These are phyloP conservation scores for Cadophora sp. DNA, from an alignment of 2,329 filamentous ascomycete species.

Conservation along the genomic window DNA sequence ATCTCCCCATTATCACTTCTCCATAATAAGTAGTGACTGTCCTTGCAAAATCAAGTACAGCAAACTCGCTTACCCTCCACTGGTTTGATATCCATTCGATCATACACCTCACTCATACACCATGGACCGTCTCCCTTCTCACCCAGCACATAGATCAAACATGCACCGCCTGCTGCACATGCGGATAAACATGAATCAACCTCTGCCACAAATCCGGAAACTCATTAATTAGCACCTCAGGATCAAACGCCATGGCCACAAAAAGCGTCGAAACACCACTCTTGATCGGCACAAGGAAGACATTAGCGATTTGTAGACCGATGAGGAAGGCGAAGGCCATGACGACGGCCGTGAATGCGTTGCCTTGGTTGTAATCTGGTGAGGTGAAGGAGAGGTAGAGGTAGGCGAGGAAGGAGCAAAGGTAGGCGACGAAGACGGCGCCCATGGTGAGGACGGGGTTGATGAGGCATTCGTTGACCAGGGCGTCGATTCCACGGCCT, in stretches of 20 bases:
- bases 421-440: conserved; percentile 82
- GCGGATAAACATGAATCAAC: conserved; percentile 83
- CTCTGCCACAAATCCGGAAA: conserved; percentile 82
- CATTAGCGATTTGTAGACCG: conserved; percentile 85
- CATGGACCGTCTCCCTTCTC: neutral
- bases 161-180: conserved; percentile 71
- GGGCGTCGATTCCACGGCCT: conserved; percentile 86
- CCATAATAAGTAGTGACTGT: too few relatives aligned
- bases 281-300: conserved; percentile 87
- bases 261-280: conserved; percentile 94
- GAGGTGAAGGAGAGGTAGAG: conserved; percentile 85
- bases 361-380: conserved; percentile 75
- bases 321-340: conserved; percentile 89
- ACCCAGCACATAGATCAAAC: conserved; percentile 16
- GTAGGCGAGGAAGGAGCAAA: conserved; percentile 81
- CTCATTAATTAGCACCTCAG: conserved; percentile 77
- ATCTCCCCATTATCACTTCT: too few relatives aligned
- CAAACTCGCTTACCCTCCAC: too few relatives aligned
- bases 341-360: conserved; percentile 76
- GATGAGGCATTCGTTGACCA: conserved; percentile 68
- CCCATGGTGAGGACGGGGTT: conserved; percentile 72
- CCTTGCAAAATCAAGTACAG: neutral
- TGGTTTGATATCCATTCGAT: too few relatives aligned
- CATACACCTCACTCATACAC: too few relatives aligned
- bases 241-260: conserved; percentile 75